Conservation (phyloP, 108 stramenopile species). For the Halocafeteria seosinensis region DNA sequence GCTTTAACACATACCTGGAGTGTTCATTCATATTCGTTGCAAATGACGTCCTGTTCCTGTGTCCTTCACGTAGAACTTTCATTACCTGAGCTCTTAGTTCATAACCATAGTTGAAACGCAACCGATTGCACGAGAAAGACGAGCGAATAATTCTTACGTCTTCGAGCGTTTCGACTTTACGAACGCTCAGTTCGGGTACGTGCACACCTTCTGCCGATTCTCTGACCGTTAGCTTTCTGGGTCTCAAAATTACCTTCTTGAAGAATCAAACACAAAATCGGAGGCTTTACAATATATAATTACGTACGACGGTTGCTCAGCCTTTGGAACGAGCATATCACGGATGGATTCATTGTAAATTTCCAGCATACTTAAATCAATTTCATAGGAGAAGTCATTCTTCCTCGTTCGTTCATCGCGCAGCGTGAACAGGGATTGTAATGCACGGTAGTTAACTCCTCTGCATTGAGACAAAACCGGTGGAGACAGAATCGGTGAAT, state of each 20-base stretch:
- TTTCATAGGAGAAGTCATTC: slow-evolving; percentile 22
- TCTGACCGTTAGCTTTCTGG: background rate
- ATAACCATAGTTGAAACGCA: no score
- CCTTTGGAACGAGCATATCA: slow-evolving; percentile 38
- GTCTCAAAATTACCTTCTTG: no score
- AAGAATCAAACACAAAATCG: no score
- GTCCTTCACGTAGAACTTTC: slow-evolving; percentile 32
- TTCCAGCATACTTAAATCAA: slow-evolving; percentile 66
- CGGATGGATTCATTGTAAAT: slow-evolving; percentile 68
- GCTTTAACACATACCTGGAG: no score
- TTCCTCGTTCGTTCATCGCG: slow-evolving; percentile 38
- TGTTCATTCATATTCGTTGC: slow-evolving; percentile 53
- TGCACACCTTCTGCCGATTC: slow-evolving; percentile 21
- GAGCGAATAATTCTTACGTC: no score
- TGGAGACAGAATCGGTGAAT: no score
- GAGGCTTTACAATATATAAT: no score
- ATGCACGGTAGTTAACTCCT: slow-evolving; percentile 27
- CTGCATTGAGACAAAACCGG: no score
- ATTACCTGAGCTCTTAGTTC: slow-evolving; percentile 27
- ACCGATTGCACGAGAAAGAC: no score
- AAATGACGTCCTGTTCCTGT: slow-evolving; percentile 29
- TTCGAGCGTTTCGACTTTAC: slow-evolving; percentile 16
- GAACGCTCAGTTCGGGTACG: slow-evolving; percentile 31
- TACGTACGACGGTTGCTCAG: no score
- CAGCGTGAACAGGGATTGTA: slow-evolving; percentile 30